Evolutionary conservation across 331 rosid species (phyloP).

Genomic region (Ulmus americana): DNA sequence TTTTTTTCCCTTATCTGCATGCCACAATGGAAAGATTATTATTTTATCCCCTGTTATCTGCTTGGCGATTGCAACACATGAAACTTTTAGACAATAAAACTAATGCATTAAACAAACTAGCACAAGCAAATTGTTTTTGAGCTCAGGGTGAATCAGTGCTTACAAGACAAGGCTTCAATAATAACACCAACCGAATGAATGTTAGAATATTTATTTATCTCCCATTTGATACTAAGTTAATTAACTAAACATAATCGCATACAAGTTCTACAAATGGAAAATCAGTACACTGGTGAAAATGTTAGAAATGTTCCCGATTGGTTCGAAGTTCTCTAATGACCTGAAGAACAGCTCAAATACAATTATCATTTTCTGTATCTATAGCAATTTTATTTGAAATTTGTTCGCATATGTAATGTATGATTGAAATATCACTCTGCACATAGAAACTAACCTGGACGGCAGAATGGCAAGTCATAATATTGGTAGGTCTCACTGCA

Average conservation of each 20-base stretch:
- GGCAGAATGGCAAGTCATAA: conserved; percentile 82
- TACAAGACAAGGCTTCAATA: neutral
- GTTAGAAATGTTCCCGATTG: neutral
- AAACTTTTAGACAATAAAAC: neutral
- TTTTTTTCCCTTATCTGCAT: conserved; percentile 36
- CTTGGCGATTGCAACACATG: neutral
- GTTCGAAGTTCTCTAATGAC: neutral
- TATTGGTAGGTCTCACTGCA: conserved; percentile 81
- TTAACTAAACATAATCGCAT: neutral
- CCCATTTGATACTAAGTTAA: neutral
- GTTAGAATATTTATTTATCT: neutral
- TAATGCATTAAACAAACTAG: neutral
- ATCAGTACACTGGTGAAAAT: neutral
- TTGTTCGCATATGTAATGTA: conserved; percentile 4
- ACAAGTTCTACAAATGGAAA: neutral
- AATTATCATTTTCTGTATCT: neutral
- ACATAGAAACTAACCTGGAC: conserved; percentile 58
- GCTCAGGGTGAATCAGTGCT: neutral
- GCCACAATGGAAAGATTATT: neutral
- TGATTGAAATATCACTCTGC: conserved; percentile 13
- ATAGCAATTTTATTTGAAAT: neutral
- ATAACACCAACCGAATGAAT: neutral
- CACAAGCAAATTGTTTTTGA: neutral
- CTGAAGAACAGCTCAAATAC: neutral
- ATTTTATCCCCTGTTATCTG: neutral